Evolutionary conservation across 257 asterid genomes (phyloP), one percentile per base, ranked within the genome.

Genomic region (Nicotiana undulata): DNA sequence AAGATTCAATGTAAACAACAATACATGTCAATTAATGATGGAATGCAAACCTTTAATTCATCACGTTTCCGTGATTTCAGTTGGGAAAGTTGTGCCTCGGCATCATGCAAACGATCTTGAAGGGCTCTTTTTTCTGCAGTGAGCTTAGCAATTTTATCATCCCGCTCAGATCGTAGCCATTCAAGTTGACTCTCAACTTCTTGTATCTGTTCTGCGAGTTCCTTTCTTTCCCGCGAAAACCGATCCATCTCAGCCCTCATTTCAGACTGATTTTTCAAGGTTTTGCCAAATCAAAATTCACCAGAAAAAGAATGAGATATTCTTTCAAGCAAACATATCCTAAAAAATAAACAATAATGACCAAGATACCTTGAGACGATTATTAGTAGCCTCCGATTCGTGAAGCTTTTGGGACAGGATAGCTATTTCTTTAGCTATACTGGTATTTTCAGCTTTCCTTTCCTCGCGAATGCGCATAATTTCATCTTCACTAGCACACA

Each of bases 131-230:
- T 94, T 89, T 94, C 98, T 10, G 94, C 81, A 79, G 63, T 70
- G 64, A 95, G 96, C 87, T 90, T 95, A 52, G 87, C 81, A 86
- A 89, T 83, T 84, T 92, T 93, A 44, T 95, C 99, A 85, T 91
- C 97, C 83, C 88, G 86, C 83, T 95, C 99, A 37, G 97, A 91
- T 63, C 99, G 97, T 75, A 90, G 91, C 99, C 99, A 95, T 85
- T 95, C 99, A 49, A 92, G 93, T 82, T 95, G 99, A 84, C 81
- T 89, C 88, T 95, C 98, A 37, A 88, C 88, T 82, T 93, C 98
- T 85, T 92, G 98, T 79, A 90, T 82, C 86, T 89, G 97, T 86
- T 94, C 98, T 9, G 80, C 82, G 88, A 92, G 88, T 86, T 92
- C 98, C 87, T 93, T 95, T 79, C 90, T 88, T 85, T 95, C 99